Evolutionary conservation across 1,284 basidiomycete species (phyloP).

Genomic region (Moesziomyces parantarcticus): DNA sequence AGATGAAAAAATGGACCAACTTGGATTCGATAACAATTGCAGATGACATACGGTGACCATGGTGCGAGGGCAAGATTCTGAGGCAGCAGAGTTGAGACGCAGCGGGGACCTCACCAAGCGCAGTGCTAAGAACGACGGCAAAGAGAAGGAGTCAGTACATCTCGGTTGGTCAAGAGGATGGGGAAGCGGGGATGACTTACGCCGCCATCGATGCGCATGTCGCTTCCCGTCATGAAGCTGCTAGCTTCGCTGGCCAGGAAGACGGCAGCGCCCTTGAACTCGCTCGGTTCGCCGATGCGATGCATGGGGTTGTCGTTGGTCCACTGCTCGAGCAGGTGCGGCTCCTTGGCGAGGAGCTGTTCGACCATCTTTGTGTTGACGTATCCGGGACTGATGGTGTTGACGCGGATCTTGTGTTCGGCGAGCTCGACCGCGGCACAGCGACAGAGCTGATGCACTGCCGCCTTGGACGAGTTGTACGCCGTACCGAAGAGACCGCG

Average conservation of each 20-base stretch:
- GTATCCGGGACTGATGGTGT: conserved; percentile 57
- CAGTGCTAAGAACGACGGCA: no score
- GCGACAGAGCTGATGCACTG: conserved; percentile 80
- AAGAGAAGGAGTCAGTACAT: no score
- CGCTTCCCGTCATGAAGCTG: conserved; percentile 57
- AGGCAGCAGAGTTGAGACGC: no score
- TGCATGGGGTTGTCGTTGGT: conserved; percentile 79
- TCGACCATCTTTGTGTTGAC: conserved; percentile 77
- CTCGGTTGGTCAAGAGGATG: no score
- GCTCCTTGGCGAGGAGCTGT: conserved; percentile 77
- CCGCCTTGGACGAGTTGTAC: conserved; percentile 84
- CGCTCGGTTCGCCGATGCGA: conserved; percentile 78
- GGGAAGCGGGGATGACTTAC: neutral
- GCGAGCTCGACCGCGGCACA: conserved; percentile 86
- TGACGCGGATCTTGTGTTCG: conserved; percentile 72
- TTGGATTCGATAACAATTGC: no score
- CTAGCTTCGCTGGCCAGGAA: conserved; percentile 76
- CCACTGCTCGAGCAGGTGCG: conserved; percentile 77
- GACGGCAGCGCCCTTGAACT: conserved; percentile 78
- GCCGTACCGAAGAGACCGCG: conserved; percentile 75
- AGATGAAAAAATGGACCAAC: no score
- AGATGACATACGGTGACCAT: no score
- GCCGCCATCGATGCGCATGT: conserved; percentile 61
- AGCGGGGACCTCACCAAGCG: no score
- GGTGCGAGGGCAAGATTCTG: no score